phyloP scores from a whole-genome alignment of 257 asterid genomes.

The Solanum appendiculatum region DNA sequence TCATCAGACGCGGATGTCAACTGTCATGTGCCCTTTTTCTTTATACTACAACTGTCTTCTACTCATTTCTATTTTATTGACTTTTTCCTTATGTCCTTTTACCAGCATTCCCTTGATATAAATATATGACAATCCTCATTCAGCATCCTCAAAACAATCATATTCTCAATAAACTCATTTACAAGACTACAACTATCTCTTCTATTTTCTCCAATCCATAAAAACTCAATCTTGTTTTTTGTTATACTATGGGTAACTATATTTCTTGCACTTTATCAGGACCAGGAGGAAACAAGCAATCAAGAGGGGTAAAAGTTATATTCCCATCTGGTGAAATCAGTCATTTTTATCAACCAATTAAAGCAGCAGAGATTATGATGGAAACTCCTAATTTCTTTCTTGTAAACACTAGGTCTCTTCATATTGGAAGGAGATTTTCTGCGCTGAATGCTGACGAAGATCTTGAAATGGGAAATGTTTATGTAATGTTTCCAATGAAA shows the following conservation, averaged over 20 bases:
- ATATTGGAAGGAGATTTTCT: slow-evolving; percentile 54
- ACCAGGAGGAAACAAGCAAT: slow-evolving; percentile 17
- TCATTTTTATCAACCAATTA: slow-evolving; percentile 25
- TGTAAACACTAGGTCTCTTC: slow-evolving; percentile 46
- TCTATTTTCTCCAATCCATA: too few species aligned
- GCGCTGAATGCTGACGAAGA: slow-evolving; percentile 84
- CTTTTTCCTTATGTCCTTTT: not conserved
- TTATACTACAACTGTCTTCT: not conserved
- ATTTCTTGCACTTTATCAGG: slow-evolving; percentile 36
- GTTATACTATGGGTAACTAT: slow-evolving; percentile 42
- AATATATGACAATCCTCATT: not conserved
- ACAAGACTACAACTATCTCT: too few species aligned
- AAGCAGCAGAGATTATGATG: slow-evolving; percentile 64
- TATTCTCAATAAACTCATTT: not conserved
- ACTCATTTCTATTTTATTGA: not conserved
- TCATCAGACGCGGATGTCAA: not conserved
- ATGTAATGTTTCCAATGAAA: slow-evolving; percentile 65
- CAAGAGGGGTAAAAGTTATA: slow-evolving; percentile 37
- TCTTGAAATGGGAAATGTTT: slow-evolving; percentile 53
- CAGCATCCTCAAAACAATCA: not conserved
- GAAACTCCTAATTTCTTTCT: slow-evolving; percentile 54
- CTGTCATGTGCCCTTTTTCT: not conserved
- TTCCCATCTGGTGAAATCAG: slow-evolving; percentile 43
- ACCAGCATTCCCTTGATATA: not conserved
- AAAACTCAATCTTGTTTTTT: not conserved